Conservation (phyloP, 2,329 filamentous ascomycete genomes). For the Sclerotiophoma versabilis region DNA sequence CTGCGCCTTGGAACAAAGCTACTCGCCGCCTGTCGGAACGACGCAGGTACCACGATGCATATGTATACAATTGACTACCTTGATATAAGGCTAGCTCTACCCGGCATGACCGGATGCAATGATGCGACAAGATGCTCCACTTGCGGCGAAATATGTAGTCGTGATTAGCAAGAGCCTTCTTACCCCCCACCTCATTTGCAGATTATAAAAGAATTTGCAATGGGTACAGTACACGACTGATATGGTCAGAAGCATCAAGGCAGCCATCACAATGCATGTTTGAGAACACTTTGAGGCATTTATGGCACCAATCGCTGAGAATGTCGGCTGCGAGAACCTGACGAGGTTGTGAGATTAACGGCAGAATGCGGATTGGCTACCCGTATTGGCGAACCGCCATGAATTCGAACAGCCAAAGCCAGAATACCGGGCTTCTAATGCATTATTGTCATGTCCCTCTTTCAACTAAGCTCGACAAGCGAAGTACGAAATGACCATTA, state of each 20-base stretch:
- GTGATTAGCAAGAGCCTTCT: slow-evolving; percentile 8
- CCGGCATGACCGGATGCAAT: slow-evolving; percentile 2
- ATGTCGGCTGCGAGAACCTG: slow-evolving; percentile 7
- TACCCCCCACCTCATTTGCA: not conserved
- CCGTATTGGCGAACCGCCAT: slow-evolving; percentile 11
- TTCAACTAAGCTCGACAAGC: not conserved
- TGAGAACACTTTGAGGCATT: slow-evolving; percentile 10
- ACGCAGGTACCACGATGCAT: slow-evolving; percentile 32
- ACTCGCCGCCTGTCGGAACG: slow-evolving; percentile 27
- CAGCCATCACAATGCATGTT: slow-evolving; percentile 5
- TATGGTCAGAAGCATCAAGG: not conserved
- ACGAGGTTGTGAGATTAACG: slow-evolving; percentile 13
- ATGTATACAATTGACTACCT: slow-evolving; percentile 18
- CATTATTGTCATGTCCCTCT: not conserved
- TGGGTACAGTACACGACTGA: not conserved
- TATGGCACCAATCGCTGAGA: slow-evolving; percentile 12
- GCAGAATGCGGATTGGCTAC: slow-evolving; percentile 9
- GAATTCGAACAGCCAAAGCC: slow-evolving; percentile 5
- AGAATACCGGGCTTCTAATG: slow-evolving; percentile 4
- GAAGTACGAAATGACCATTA: not conserved
- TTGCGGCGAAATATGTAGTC: slow-evolving; percentile 10
- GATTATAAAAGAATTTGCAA: not conserved
- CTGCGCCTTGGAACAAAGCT: slow-evolving; percentile 5
- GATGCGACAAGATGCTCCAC: slow-evolving; percentile 5
- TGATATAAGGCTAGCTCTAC: slow-evolving; percentile 12